These are phyloP conservation scores for Fomitopsis betulina DNA, from an alignment of 1,284 basidiomycete species.

Conservation along the genomic window DNA sequence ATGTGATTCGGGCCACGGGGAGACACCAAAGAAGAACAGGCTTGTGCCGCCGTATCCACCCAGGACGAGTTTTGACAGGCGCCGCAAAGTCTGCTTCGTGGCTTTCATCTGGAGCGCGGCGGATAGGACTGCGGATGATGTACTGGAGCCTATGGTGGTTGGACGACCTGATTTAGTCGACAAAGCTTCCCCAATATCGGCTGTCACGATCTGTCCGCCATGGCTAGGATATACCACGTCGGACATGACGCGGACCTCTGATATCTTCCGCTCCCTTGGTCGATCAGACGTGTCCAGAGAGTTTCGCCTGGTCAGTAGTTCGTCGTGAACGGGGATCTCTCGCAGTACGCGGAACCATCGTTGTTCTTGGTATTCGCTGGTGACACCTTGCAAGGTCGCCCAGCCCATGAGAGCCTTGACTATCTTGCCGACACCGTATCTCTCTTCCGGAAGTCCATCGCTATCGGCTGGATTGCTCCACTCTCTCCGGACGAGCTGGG, in stretches of 20 bases:
- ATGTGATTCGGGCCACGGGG: conserved; percentile 15
- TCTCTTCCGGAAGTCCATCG: conserved; percentile 51
- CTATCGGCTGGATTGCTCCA: conserved; percentile 55
- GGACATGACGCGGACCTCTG: conserved; percentile 62
- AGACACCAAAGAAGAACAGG: conserved; percentile 73
- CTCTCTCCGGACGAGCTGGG: conserved; percentile 63
- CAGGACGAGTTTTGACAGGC: conserved; percentile 74
- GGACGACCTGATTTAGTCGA: not conserved
- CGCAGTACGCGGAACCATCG: conserved; percentile 59
- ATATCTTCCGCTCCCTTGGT: conserved; percentile 21
- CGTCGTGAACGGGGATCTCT: conserved; percentile 60
- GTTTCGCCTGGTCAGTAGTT: conserved; percentile 18
- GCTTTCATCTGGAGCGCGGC: not conserved
- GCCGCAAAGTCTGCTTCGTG: conserved; percentile 55
- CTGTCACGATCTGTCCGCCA: conserved; percentile 63
- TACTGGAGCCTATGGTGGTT: not conserved
- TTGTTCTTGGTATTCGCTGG: conserved; percentile 71
- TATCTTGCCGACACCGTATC: conserved; percentile 59
- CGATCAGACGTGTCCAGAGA: not conserved
- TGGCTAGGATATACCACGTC: conserved; percentile 62
- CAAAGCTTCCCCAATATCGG: conserved; percentile 62
- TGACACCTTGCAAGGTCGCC: conserved; percentile 74
- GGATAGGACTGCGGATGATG: conserved; percentile 43
- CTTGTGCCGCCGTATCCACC: conserved; percentile 78
- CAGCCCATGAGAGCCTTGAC: conserved; percentile 69